Conservation (phyloP, 352 stramenopile genomes). For the Pythium grandisporangium region DNA sequence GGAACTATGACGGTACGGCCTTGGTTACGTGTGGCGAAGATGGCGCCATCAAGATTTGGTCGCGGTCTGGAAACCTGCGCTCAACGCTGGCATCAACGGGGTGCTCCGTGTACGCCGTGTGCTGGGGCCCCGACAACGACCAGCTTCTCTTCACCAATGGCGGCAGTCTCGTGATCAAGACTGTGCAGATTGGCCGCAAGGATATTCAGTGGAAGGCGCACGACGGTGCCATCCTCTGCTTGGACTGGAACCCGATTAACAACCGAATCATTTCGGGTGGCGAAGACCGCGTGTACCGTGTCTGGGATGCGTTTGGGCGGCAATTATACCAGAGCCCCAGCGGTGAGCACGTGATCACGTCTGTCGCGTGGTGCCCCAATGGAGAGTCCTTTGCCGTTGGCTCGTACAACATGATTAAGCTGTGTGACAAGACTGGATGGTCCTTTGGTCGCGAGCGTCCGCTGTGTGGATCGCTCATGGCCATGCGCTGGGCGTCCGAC, state of each 20-base stretch:
- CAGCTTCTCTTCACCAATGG: slow-evolving; percentile 85
- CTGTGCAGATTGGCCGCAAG: slow-evolving; percentile 79
- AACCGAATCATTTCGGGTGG: slow-evolving; percentile 88
- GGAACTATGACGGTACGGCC: slow-evolving; percentile 90
- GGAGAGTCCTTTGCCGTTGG: slow-evolving; percentile 88
- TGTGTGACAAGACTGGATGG: slow-evolving; percentile 92
- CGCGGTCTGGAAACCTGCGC: slow-evolving; percentile 77
- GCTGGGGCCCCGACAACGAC: slow-evolving; percentile 89
- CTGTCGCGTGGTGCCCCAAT: slow-evolving; percentile 87
- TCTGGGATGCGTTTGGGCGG: slow-evolving; percentile 90
- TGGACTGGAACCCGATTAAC: slow-evolving; percentile 93
- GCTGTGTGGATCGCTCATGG: slow-evolving; percentile 78
- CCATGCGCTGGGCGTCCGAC: slow-evolving; percentile 85
- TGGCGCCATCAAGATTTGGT: slow-evolving; percentile 91
- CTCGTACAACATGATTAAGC: slow-evolving; percentile 87
- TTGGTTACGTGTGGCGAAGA: slow-evolving; percentile 89
- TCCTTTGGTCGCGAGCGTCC: slow-evolving; percentile 81
- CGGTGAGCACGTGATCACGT: slow-evolving; percentile 88
- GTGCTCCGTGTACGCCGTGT: slow-evolving; percentile 80
- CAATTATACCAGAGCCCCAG: slow-evolving; percentile 82
- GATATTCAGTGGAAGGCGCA: slow-evolving; percentile 89
- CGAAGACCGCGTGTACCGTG: slow-evolving; percentile 89
- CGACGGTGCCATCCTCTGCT: slow-evolving; percentile 82
- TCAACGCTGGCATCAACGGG: slow-evolving; percentile 80
- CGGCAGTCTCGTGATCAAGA: slow-evolving; percentile 89